These are phyloP conservation scores for Adansonia rubrostipa DNA, from an alignment of 441 rosid species.

Conservation along the genomic window DNA sequence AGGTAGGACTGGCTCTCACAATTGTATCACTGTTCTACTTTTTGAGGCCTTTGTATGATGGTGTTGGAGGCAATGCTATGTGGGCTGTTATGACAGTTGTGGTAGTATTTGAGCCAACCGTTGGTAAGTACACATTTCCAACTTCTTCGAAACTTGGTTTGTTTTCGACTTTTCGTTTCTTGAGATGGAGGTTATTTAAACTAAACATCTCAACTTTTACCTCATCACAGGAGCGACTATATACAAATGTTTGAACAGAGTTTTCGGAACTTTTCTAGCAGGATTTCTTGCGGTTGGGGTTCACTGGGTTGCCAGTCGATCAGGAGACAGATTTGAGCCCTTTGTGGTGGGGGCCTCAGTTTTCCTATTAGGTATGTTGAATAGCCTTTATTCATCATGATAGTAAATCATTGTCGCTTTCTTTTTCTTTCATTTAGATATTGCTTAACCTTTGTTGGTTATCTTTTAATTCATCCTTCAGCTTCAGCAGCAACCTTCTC, in stretches of 20 bases:
- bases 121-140: slow-evolving; percentile 36
- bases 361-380: slow-evolving; percentile 54
- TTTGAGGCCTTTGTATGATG: slow-evolving; percentile 47
- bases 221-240: slow-evolving; percentile 59
- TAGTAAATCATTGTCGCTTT: not conserved
- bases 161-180: not conserved
- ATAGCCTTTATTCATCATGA: not conserved
- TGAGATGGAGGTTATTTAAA: not conserved
- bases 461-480: slow-evolving; percentile 29
- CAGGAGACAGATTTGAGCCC: slow-evolving; percentile 47
- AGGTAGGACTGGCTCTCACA: slow-evolving; percentile 49
- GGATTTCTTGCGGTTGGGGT: slow-evolving; percentile 61
- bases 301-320: slow-evolving; percentile 59
- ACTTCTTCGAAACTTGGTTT: not conserved
- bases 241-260: slow-evolving; percentile 61
- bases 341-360: slow-evolving; percentile 54
- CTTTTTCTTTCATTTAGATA: not conserved
- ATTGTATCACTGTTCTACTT: slow-evolving; percentile 48
- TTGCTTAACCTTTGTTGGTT: not conserved
- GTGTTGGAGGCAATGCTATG: slow-evolving; percentile 50
- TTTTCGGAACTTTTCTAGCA: slow-evolving; percentile 60
- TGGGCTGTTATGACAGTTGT: slow-evolving; percentile 58
- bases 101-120: slow-evolving; percentile 44
- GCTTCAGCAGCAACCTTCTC: slow-evolving; percentile 68
- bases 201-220: not conserved